Evolutionary conservation across 257 asterid species (phyloP).

Genomic region (Jacaranda copaia): DNA sequence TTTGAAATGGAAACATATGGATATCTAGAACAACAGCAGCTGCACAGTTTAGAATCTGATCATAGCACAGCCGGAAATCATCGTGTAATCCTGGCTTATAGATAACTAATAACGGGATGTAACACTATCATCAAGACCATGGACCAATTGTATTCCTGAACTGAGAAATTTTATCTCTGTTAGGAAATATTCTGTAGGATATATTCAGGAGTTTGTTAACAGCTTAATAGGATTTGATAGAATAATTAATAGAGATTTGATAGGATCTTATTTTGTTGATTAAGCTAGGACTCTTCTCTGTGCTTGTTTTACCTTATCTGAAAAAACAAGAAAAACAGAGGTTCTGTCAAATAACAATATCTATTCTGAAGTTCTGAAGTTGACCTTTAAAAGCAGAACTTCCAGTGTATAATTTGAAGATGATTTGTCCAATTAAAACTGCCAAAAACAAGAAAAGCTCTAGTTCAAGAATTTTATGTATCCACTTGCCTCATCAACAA

Average conservation of each 20-base stretch:
- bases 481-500: slow-evolving; percentile 82
- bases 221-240: no score
- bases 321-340: no score
- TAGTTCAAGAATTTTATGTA: slow-evolving; percentile 1
- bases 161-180: neutral
- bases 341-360: no score
- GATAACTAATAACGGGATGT: neutral
- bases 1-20: neutral
- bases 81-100: neutral
- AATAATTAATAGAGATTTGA: no score
- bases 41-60: neutral
- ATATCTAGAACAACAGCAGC: slow-evolving; percentile 8
- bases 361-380: no score
- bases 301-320: no score
- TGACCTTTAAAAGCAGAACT: neutral
- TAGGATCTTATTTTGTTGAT: no score
- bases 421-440: slow-evolving; percentile 13
- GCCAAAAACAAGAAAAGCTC: slow-evolving; percentile 19
- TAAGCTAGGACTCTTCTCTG: no score
- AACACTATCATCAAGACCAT: neutral
- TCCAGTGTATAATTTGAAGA: slow-evolving; percentile 1
- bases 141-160: neutral
- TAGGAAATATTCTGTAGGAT: no score
- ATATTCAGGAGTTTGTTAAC: no score
- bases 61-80: slow-evolving; percentile 2